Conservation (phyloP, 2,329 filamentous ascomycete genomes). For the Colletotrichum falcatum region DNA sequence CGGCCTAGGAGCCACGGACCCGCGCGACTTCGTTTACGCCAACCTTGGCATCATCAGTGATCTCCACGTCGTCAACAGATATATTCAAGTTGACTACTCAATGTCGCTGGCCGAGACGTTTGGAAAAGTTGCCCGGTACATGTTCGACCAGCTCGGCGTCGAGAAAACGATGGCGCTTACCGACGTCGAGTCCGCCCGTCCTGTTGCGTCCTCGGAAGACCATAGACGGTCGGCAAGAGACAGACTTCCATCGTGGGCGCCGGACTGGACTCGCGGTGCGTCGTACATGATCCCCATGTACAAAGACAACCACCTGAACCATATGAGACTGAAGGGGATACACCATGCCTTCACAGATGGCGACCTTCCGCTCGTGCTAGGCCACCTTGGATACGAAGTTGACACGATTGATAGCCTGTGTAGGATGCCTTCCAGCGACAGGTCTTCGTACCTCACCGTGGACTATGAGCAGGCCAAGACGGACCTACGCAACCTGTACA, state of each 20-base stretch:
- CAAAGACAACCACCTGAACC: constrained; percentile 7
- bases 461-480: not conserved
- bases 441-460: not conserved
- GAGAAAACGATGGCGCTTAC: not conserved
- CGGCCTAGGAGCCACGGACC: constrained; percentile 14
- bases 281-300: not conserved
- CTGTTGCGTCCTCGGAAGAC: not conserved
- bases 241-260: constrained; percentile 16
- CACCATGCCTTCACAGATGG: not conserved
- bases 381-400: constrained; percentile 4
- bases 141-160: constrained; percentile 16
- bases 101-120: not conserved
- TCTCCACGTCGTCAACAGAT: not conserved
- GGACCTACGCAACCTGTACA: not conserved
- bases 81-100: constrained; percentile 9
- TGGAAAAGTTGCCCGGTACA: constrained; percentile 9
- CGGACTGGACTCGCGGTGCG: constrained; percentile 16
- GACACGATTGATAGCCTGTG: not conserved
- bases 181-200: not conserved
- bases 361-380: constrained; percentile 1
- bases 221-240: not conserved
- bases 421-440: not conserved
- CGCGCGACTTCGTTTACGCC: constrained; percentile 22
- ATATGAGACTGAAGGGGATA: not conserved
- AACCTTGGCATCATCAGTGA: constrained; percentile 16